phyloP scores from a whole-genome alignment of 129 eudicot species.

The Kitagawia praeruptora region DNA sequence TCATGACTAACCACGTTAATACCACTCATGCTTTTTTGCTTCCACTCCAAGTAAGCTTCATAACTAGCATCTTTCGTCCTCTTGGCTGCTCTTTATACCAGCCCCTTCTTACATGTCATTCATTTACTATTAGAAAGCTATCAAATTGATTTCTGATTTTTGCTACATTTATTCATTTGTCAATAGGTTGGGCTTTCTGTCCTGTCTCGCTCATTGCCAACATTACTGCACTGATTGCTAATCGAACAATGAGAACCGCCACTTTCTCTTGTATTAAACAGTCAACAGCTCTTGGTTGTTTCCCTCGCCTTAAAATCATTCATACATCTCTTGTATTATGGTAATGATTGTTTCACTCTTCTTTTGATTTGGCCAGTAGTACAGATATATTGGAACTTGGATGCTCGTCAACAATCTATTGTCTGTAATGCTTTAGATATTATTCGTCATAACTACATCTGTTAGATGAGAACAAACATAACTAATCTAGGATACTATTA shows the following conservation, averaged over 20 bases:
- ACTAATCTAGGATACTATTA: not conserved
- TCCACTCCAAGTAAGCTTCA: constrained; percentile 66
- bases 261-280: constrained; percentile 92
- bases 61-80: not conserved
- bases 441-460: not conserved
- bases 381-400: not conserved
- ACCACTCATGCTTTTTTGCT: constrained; percentile 73
- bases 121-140: not conserved
- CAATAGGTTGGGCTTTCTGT: constrained; percentile 84
- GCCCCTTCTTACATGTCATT: not conserved
- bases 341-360: constrained; percentile 27
- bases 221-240: constrained; percentile 82
- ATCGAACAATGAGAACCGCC: constrained; percentile 90
- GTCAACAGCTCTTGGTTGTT: constrained; percentile 91
- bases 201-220: constrained; percentile 77
- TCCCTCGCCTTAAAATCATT: constrained; percentile 86
- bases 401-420: not conserved
- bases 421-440: not conserved
- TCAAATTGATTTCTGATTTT: not conserved
- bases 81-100: not conserved
- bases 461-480: not conserved
- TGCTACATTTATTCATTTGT: constrained; percentile 13
- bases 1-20: constrained; percentile 69
- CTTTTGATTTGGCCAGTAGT: not conserved
- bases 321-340: constrained; percentile 96